A percentile compares a stretch with the other conserved stretches of the same genome.
Evolutionary conservation across 2,329 filamentous ascomycete genomes (phyloP).

Genomic region (Penicillium italicum): DNA sequence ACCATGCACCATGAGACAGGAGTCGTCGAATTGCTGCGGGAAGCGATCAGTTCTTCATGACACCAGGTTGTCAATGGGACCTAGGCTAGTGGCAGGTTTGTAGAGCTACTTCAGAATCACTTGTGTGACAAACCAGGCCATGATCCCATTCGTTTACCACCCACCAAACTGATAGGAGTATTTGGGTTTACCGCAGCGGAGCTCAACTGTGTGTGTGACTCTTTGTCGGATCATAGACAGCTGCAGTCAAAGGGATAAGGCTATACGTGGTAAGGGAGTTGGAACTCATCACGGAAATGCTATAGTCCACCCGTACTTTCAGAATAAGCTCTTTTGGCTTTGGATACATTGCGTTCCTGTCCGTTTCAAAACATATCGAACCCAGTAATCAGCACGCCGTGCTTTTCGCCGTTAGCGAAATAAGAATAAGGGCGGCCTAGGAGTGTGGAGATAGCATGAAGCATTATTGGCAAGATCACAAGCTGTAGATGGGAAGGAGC

Average conservation of each 20-base stretch:
- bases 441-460: not conserved
- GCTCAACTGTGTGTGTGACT: conserved; percentile 31
- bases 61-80: not conserved
- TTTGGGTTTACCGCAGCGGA: conserved; percentile 37
- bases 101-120: not conserved
- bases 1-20: not conserved
- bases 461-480: not conserved
- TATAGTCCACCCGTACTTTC: not conserved
- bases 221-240: conserved; percentile 20
- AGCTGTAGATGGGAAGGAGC: not conserved
- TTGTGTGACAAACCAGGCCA: not conserved
- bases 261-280: too few relatives aligned
- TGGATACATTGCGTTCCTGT: not conserved
- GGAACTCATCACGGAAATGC: too few relatives aligned
- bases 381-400: fast-evolving
- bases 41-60: not conserved
- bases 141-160: conserved; percentile 47
- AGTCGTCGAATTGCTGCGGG: not conserved
- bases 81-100: not conserved
- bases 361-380: not conserved
- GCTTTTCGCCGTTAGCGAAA: not conserved
- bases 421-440: not conserved
- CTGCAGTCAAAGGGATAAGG: conserved; percentile 17
- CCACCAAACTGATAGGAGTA: conserved; percentile 60
- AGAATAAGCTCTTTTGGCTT: not conserved